These are phyloP conservation scores for Trichoderma citrinoviride DNA, from an alignment of 2,329 filamentous ascomycete genomes.

Conservation along the genomic window DNA sequence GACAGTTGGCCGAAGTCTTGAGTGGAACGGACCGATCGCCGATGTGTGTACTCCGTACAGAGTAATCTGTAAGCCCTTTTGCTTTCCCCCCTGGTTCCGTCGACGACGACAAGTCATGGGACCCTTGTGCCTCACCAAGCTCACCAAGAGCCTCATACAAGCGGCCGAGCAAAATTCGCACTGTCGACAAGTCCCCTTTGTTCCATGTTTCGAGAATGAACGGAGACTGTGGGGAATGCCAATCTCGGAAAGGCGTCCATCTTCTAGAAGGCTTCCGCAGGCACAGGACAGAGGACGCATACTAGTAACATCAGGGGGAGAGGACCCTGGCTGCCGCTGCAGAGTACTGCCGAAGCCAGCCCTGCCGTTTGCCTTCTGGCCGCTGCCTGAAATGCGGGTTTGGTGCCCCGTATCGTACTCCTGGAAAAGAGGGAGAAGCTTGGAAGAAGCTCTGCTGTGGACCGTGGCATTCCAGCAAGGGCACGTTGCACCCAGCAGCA, in stretches of 20 bases:
- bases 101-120: neutral
- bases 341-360: conserved; percentile 14
- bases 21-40: conserved; percentile 18
- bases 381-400: neutral
- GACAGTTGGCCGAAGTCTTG: conserved; percentile 20
- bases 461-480: neutral
- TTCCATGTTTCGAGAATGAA: conserved; percentile 7
- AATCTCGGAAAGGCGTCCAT: conserved; percentile 25
- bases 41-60: neutral
- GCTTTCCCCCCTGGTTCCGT: neutral
- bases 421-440: neutral
- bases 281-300: conserved; percentile 20
- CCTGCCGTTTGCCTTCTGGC: neutral
- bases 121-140: conserved; percentile 7
- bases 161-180: neutral
- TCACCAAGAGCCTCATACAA: conserved; percentile 2
- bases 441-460: neutral
- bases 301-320: conserved; percentile 25
- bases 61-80: neutral
- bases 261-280: conserved; percentile 34
- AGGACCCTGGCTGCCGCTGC: conserved; percentile 1
- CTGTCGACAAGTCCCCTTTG: conserved; percentile 8
- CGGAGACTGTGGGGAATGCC: conserved; percentile 23
- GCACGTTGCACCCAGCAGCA: neutral
- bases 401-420: neutral